These are phyloP conservation scores for Plenodomus tracheiphilus DNA, from an alignment of 2,329 filamentous ascomycete species.

Conservation along the genomic window DNA sequence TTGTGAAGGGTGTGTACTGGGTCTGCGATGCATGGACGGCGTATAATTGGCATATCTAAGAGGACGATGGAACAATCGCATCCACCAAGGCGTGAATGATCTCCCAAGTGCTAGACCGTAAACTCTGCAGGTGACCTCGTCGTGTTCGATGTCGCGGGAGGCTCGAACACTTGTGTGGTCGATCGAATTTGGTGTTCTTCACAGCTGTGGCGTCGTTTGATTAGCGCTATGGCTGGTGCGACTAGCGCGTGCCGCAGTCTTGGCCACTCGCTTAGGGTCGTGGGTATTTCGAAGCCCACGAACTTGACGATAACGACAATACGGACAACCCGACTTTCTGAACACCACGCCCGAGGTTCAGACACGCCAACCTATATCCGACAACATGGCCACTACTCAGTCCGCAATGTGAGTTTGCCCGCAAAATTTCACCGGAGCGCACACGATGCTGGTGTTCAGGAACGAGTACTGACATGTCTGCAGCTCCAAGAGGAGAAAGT, in stretches of 20 bases:
- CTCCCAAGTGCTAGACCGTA: too few species aligned
- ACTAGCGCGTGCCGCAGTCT: neutral
- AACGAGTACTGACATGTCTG: slow-evolving; percentile 29
- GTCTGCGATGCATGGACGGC: neutral
- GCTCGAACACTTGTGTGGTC: neutral
- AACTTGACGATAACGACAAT: slow-evolving; percentile 24
- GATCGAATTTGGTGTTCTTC: neutral
- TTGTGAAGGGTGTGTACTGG: neutral
- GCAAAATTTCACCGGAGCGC: slow-evolving; percentile 3
- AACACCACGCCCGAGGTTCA: slow-evolving; percentile 42
- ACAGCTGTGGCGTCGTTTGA: neutral
- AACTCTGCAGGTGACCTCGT: too few species aligned
- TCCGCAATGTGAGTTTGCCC: slow-evolving; percentile 45
- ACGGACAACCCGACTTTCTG: slow-evolving; percentile 33
- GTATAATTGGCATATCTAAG: neutral
- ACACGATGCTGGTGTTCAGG: neutral
- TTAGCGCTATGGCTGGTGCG: neutral
- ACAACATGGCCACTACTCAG: slow-evolving; percentile 48
- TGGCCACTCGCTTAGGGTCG: neutral
- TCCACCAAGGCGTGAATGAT: too few species aligned
- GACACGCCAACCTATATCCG: slow-evolving; percentile 37
- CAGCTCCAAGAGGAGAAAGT: slow-evolving; percentile 86
- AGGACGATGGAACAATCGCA: too few species aligned
- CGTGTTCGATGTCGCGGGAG: neutral
- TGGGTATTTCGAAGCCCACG: neutral